Evolutionary conservation across 495 filamentous ascomycete genomes (phyloP), one percentile per base, ranked within the genome.

Genomic region (Lindgomyces ingoldianus): DNA sequence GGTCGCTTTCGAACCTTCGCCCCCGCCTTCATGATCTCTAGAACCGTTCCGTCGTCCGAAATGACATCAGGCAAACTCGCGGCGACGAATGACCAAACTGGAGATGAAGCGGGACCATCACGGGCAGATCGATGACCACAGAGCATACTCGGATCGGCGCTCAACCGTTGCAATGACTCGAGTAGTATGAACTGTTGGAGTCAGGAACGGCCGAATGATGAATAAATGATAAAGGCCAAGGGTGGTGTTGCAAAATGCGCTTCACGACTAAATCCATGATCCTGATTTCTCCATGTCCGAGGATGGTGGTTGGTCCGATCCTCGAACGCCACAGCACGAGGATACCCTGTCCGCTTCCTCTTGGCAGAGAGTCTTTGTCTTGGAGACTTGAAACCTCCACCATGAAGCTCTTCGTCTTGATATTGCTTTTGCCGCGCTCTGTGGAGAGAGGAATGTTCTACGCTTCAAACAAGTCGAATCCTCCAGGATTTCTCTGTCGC

Each of bases 271-370:
- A 39, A 14, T 39, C 33, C 6, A 39, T 6, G 14, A 14, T 39
- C 33, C 33, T 39, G 33, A 39, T 6, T 39, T 39, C 33, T 6
- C 33, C 33, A 39, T 14, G 33, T 39, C 33, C n/a, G n/a, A n/a
- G n/a, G n/a, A n/a, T 48, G 21, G 33, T 39, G 6, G 33, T 39
- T 65, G 62, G 62, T 25, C 24, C 22, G 62, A 65, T 65, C 62
- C 25, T 36, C 62, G 30, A 57, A 36, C 47, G 62, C 62, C 62
- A 65, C 62, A 54, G 22, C 4, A 30, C 47, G 19, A 26, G 55
- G 56, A 30, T 45, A 9, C 56, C 62, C 56, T 53, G 26, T n/a
- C 47, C 33, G 14, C 27, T 1, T 1, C 1, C 47, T 22, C 51
- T 55, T 62, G 48, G 50, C 60, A 36, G 39, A 27, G 2, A 12